Evolutionary conservation across 768 basidiomycete genomes (phyloP), one percentile per base, ranked within the genome.

Genomic region (Mycena albidolilacea): DNA sequence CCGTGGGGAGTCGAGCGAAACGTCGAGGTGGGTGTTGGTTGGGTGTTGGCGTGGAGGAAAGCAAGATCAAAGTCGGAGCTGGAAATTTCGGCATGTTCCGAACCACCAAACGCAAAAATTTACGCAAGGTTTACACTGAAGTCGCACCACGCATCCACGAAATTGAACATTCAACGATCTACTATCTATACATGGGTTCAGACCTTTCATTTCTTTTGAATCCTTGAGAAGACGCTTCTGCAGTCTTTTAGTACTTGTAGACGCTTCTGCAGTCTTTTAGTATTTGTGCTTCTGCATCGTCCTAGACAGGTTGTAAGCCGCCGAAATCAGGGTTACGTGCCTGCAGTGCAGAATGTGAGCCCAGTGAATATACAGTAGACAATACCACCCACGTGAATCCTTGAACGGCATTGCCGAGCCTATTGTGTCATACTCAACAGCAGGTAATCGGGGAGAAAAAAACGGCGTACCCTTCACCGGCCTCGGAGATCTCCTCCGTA

Each of bases 391-490:
- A 94, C 93, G 95, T 96, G 82, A 96, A 96, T 43, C 94, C 95
- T 82, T 96, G 95, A 21, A 96, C 95, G 2, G 95, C 93, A 74
- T 96, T 96, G 7, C 95, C 95, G 50, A 96, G 87, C 15, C 94
- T 95, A 9, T 46, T 60, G 10, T 50, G 54, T 8, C 68, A 75
- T 38, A 74, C 35, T 57, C 55, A 57, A 74, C 15, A 17, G 19
- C n/a, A 69, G 37, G 50, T 19, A 19, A n/a, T 44, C 23, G 17
- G 46, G 39, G 50, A 35, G 37, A 19, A 64, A 50, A n/a, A n/a
- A 84, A 9, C 1, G 37, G n/a, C 89, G 67, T 75, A 94, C 92
- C 90, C 93, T 83, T 96, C 95, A 11, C 96, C 95, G 39, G 94
- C 90, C 73, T 92, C 92, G 0, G 93, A 95, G 54, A 95, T 94